Evolutionary conservation across 129 eudicot genomes (phyloP).

Genomic region (Kitagawia praeruptora): DNA sequence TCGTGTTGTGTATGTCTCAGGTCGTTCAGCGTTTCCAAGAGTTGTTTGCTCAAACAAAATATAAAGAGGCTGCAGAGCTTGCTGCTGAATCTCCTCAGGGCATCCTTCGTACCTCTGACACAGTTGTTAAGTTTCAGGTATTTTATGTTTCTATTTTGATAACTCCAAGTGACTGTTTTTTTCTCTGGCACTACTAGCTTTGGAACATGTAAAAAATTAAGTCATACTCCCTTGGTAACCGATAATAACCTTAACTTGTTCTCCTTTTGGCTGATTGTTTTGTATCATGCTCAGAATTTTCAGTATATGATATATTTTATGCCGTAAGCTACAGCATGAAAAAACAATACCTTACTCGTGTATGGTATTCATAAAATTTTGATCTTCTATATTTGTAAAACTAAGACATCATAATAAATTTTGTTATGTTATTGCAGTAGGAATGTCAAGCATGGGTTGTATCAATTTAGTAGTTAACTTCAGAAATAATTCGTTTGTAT

Average conservation of each 20-base stretch:
- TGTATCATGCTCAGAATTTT: no score
- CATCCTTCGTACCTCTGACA: constrained; percentile 91
- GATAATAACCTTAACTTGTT: no score
- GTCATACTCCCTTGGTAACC: no score
- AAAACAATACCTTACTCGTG: neutral
- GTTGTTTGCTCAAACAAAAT: constrained; percentile 95
- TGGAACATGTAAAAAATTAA: no score
- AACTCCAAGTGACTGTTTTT: neutral
- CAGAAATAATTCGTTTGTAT: neutral
- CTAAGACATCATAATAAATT: neutral
- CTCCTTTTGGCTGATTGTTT: no score
- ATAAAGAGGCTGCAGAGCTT: constrained; percentile 99
- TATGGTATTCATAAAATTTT: no score
- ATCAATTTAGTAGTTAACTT: neutral
- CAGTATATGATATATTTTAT: no score
- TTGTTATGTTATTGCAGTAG: neutral
- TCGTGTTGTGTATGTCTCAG: constrained; percentile 28
- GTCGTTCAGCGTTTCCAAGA: constrained; percentile 99
- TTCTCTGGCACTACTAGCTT: neutral
- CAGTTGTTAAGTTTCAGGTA: constrained; percentile 97
- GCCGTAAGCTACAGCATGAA: neutral
- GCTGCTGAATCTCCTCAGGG: constrained; percentile 99
- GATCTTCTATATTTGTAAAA: no score
- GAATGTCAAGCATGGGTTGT: neutral
- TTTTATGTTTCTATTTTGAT: neutral